phyloP scores from a whole-genome alignment of 2,329 filamentous ascomycete genomes.

The Pseudovirgaria hyperparasitica region DNA sequence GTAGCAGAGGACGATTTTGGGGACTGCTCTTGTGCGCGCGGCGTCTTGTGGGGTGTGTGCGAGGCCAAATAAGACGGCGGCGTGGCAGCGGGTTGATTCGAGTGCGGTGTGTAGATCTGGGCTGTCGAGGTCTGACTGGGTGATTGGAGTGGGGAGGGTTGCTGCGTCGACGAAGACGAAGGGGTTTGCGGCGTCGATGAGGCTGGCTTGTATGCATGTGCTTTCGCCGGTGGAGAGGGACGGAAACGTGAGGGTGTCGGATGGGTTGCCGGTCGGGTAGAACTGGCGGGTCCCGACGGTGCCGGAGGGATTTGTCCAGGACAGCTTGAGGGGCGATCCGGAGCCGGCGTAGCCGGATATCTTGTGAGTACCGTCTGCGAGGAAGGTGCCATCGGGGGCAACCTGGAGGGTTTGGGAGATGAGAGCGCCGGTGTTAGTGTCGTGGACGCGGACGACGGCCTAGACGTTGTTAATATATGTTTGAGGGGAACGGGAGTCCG shows the following conservation, averaged over 20 bases:
- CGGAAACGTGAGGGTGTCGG: conserved; percentile 8
- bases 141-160: conserved; percentile 5
- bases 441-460: conserved; percentile 10
- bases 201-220: conserved; percentile 9
- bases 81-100: conserved; percentile 8
- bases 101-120: conserved; percentile 7
- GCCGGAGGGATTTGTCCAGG: conserved; percentile 8
- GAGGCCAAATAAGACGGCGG: conserved; percentile 10
- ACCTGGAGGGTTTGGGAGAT: conserved; percentile 11
- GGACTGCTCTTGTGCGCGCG: conserved; percentile 10
- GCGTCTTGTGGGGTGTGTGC: conserved; percentile 9
- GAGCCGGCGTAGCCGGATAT: conserved; percentile 7
- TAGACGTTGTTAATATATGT: too few relatives aligned
- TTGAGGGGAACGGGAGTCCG: too few relatives aligned
- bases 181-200: conserved; percentile 11
- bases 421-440: conserved; percentile 11
- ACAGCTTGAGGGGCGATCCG: conserved; percentile 8
- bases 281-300: conserved; percentile 11
- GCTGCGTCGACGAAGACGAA: conserved; percentile 8
- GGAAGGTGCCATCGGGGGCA: conserved; percentile 11
- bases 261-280: conserved; percentile 8
- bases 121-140: conserved; percentile 3
- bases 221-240: too few relatives aligned
- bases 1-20: conserved; percentile 10
- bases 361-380: conserved; percentile 10